phyloP scores from a whole-genome alignment of 495 filamentous ascomycete species.

The Neurospora hispaniola region DNA sequence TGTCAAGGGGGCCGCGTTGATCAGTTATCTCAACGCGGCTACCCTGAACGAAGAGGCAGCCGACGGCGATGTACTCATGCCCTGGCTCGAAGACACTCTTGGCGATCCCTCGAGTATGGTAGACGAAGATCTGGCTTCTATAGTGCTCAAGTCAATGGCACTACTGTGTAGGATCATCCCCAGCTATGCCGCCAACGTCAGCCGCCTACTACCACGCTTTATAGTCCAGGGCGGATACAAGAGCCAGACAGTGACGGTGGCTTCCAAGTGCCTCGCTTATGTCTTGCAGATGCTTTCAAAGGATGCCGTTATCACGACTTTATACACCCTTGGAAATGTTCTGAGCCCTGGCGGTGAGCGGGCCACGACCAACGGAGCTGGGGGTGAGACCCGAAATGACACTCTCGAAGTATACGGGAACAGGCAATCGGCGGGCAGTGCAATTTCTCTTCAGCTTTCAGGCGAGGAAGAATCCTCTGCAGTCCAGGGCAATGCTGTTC shows the following conservation, averaged over 20 bases:
- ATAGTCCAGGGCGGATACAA: conserved; percentile 69
- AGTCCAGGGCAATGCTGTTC: conserved; percentile 70
- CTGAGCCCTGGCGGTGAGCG: conserved; percentile 57
- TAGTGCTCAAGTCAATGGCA: conserved; percentile 71
- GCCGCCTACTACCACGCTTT: conserved; percentile 71
- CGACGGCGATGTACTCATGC: conserved; percentile 68
- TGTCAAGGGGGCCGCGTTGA: conserved; percentile 71
- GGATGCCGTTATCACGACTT: conserved; percentile 85
- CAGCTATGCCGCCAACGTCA: conserved; percentile 60
- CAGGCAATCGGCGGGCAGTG: conserved; percentile 58
- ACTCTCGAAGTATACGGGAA: conserved; percentile 36
- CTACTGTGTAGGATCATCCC: conserved; percentile 65
- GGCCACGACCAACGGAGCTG: conserved; percentile 24
- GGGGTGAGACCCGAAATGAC: conserved; percentile 25
- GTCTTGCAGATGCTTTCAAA: conserved; percentile 72
- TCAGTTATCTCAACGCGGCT: conserved; percentile 75
- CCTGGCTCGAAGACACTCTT: conserved; percentile 76
- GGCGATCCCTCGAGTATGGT: conserved; percentile 71
- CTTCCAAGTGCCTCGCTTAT: conserved; percentile 70
- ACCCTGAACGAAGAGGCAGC: conserved; percentile 68
- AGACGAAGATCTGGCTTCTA: conserved; percentile 58
- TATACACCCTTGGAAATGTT: conserved; percentile 90
- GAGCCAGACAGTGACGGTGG: conserved; percentile 54
- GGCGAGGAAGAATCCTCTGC: conserved; percentile 63
- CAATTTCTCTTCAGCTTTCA: conserved; percentile 59